Conservation (phyloP, 371 early-diverging fungal genomes). For the Mortierella sp. region DNA sequence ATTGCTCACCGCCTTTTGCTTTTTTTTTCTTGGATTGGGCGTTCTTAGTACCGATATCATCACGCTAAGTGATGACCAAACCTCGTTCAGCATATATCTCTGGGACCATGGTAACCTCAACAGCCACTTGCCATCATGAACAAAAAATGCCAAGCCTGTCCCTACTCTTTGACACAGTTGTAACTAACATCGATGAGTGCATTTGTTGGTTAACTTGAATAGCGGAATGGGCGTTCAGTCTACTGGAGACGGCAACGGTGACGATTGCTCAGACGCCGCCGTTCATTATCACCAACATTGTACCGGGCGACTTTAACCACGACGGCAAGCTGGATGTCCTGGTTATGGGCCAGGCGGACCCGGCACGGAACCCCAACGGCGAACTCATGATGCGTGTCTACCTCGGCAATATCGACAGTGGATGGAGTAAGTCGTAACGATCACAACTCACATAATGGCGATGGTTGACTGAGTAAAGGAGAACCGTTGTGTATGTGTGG, state of each 20-base stretch:
- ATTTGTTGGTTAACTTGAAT: background rate
- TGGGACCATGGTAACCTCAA: constrained; percentile 74
- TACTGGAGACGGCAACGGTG: constrained; percentile 33
- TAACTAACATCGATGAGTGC: background rate
- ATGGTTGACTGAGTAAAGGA: background rate
- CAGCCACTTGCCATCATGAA: too few species aligned
- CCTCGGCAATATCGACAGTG: constrained; percentile 75
- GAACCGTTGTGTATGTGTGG: background rate
- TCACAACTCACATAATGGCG: background rate
- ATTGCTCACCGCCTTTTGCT: background rate
- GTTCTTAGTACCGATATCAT: constrained; percentile 82
- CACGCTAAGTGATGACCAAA: constrained; percentile 74
- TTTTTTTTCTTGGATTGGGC: background rate
- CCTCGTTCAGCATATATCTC: constrained; percentile 71
- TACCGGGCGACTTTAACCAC: constrained; percentile 89
- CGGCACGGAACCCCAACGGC: constrained; percentile 50
- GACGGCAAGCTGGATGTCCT: constrained; percentile 90
- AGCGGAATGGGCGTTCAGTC: constrained; percentile 29
- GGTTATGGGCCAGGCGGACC: constrained; percentile 72
- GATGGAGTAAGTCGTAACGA: constrained; percentile 64
- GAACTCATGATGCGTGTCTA: constrained; percentile 79
- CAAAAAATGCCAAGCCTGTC: background rate
- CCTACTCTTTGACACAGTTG: too few species aligned
- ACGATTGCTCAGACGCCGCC: constrained; percentile 41
- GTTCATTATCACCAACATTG: constrained; percentile 78